These are phyloP conservation scores for Epicoccum sorghinum DNA, from an alignment of 2,329 filamentous ascomycete species.

Conservation along the genomic window DNA sequence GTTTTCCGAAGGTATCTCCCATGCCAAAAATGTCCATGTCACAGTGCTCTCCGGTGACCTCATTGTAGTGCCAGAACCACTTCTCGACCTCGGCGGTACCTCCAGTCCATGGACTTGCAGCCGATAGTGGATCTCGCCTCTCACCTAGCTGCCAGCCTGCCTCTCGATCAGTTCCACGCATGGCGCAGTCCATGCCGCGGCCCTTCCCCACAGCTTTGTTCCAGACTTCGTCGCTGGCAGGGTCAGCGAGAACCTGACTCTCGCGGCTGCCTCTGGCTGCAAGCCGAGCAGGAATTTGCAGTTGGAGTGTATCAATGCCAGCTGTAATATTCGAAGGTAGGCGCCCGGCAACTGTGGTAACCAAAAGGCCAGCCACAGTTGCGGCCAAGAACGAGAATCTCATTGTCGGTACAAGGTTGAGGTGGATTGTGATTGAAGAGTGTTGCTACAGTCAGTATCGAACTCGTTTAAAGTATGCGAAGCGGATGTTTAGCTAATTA, in stretches of 20 bases:
- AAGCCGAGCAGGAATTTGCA: no score
- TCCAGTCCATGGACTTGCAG: constrained; percentile 21
- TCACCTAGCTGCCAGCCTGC: constrained; percentile 22
- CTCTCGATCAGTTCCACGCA: constrained; percentile 22
- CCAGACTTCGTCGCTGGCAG: constrained; percentile 3
- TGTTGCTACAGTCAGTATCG: no score
- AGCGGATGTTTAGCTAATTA: no score
- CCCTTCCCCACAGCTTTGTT: constrained; percentile 18
- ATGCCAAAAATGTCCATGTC: background rate
- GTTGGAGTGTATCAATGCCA: no score
- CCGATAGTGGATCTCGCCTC: constrained; percentile 21
- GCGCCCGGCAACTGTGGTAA: no score
- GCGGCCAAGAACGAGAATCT: background rate
- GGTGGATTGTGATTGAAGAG: no score
- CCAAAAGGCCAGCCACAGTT: background rate
- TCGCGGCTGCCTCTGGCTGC: no score
- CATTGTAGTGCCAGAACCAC: background rate
- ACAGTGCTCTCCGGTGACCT: background rate
- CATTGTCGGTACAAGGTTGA: no score
- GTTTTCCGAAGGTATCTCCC: background rate
- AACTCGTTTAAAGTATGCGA: no score
- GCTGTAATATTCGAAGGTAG: no score
- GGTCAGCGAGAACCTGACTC: background rate
- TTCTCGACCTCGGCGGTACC: background rate
- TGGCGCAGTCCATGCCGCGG: constrained; percentile 18